Evolutionary conservation across 768 basidiomycete species (phyloP).

Genomic region (Termitomyces sp.): DNA sequence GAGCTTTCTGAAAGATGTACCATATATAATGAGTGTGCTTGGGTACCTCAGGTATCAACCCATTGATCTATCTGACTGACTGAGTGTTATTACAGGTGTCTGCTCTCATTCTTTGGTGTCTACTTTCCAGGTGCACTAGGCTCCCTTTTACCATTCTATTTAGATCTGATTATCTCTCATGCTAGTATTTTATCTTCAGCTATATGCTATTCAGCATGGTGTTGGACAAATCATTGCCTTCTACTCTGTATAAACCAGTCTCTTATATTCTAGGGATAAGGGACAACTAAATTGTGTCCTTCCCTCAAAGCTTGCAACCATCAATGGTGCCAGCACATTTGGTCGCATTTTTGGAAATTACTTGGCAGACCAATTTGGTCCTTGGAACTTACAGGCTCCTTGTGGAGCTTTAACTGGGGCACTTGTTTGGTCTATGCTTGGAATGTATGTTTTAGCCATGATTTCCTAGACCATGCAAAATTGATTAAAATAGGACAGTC

Average conservation of each 20-base stretch:
- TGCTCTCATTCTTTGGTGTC: conserved; percentile 8
- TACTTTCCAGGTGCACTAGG: conserved; percentile 7
- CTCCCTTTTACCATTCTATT: not conserved
- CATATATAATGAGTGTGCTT: conserved; percentile 21
- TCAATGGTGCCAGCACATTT: conserved; percentile 26
- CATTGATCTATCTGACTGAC: not conserved
- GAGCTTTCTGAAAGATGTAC: conserved; percentile 22
- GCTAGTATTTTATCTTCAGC: conserved; percentile 9
- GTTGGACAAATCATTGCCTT: conserved; percentile 11
- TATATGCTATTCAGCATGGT: conserved; percentile 18
- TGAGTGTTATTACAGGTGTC: not conserved
- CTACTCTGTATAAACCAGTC: conserved; percentile 2
- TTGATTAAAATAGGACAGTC: not conserved
- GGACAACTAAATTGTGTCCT: too few relatives aligned
- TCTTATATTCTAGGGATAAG: too few relatives aligned
- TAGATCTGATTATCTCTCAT: not conserved
- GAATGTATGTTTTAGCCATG: conserved; percentile 18
- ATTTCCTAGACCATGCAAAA: too few relatives aligned
- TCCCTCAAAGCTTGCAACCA: conserved; percentile 24
- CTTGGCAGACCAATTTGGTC: conserved; percentile 21
- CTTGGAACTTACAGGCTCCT: conserved; percentile 25
- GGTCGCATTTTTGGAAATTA: conserved; percentile 28
- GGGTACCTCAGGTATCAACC: conserved; percentile 14
- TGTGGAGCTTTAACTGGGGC: not conserved
- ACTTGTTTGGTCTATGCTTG: conserved; percentile 30